A percentile compares a stretch with the other conserved stretches of the same genome.
Evolutionary conservation across 2,329 filamentous ascomycete genomes (phyloP).

Genomic region (Talaromyces marneffei): DNA sequence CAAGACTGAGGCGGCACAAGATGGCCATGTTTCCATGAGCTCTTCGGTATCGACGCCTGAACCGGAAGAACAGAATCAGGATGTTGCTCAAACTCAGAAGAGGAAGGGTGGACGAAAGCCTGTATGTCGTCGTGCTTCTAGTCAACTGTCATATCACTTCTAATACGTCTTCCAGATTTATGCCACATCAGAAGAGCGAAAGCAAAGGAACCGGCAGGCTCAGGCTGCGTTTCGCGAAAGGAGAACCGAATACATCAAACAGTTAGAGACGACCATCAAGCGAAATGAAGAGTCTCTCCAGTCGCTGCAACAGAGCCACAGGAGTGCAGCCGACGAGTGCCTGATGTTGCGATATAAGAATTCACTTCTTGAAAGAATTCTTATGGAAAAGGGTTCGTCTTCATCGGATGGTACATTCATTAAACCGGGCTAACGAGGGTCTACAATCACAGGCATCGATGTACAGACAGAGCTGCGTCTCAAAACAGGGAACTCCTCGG

Average conservation of each 20-base stretch:
- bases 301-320: conserved; percentile 87
- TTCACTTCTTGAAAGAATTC: conserved; percentile 86
- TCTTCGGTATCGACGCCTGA: conserved; percentile 44
- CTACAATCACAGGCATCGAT: conserved; percentile 72
- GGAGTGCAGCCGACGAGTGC: conserved; percentile 91
- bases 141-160: not conserved
- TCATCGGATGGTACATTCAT: not conserved
- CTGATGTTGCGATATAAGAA: conserved; percentile 99
- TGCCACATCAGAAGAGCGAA: conserved; percentile 95
- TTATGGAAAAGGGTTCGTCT: conserved; percentile 79
- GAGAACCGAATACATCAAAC: conserved; percentile 98
- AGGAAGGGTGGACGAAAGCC: conserved; percentile 96
- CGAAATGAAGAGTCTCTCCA: conserved; percentile 93
- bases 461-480: conserved; percentile 91
- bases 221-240: conserved; percentile 96
- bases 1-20: conserved; percentile 38
- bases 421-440: not conserved
- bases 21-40: conserved; percentile 40
- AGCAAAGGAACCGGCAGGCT: conserved; percentile 93
- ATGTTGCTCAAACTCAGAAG: conserved; percentile 61
- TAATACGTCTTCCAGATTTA: conserved; percentile 63
- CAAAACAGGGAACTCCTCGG: conserved; percentile 76
- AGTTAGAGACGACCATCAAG: conserved; percentile 94
- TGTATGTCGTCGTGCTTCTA: conserved; percentile 51
- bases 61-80: conserved; percentile 38